Evolutionary conservation across 306 rosid species (phyloP).

Genomic region (Trifolium dubium): DNA sequence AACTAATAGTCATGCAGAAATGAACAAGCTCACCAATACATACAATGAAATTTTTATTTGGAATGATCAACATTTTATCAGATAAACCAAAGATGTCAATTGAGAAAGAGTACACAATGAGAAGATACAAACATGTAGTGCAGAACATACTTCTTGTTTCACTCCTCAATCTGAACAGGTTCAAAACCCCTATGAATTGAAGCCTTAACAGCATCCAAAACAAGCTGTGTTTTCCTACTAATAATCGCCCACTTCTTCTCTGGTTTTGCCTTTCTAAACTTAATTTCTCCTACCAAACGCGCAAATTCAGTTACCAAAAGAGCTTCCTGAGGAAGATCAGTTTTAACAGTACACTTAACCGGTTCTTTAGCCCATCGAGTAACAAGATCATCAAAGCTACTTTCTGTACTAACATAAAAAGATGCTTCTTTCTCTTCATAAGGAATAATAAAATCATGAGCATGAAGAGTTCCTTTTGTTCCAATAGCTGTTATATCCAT

Average conservation of each 20-base stretch:
- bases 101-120: background rate
- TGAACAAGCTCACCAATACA: constrained; percentile 15
- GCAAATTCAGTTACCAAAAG: constrained; percentile 76
- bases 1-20: constrained; percentile 14
- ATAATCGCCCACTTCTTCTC: constrained; percentile 76
- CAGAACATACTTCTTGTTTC: background rate
- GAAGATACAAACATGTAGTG: background rate
- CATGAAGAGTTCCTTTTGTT: constrained; percentile 77
- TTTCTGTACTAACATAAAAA: constrained; percentile 55
- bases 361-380: constrained; percentile 65
- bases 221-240: constrained; percentile 83
- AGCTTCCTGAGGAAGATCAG: constrained; percentile 85
- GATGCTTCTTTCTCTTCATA: constrained; percentile 68
- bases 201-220: constrained; percentile 79
- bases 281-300: constrained; percentile 63
- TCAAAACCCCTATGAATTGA: constrained; percentile 68
- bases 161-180: constrained; percentile 55
- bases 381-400: constrained; percentile 57
- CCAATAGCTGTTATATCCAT: constrained; percentile 77
- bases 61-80: background rate
- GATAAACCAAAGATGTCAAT: constrained; percentile 1
- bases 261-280: constrained; percentile 56
- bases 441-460: constrained; percentile 73
- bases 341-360: constrained; percentile 53
- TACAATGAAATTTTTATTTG: constrained; percentile 7